Conservation (phyloP, 306 rosid species). For the Arachis hypogaea region DNA sequence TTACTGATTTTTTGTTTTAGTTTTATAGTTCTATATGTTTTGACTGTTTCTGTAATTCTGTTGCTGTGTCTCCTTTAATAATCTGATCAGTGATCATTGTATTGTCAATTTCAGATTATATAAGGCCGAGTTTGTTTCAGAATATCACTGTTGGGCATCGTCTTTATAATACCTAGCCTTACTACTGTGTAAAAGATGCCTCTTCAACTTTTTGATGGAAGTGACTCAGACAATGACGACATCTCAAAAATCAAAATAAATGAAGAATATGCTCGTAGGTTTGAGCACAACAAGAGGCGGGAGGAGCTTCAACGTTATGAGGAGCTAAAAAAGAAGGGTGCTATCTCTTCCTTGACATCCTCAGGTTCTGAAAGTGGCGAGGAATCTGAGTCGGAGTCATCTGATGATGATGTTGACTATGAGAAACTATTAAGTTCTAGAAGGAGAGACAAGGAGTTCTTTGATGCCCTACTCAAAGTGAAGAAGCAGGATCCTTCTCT, state of each 20-base stretch:
- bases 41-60: neutral
- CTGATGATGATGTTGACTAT: constrained; percentile 45
- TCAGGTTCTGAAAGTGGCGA: constrained; percentile 44
- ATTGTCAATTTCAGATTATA: constrained; percentile 32
- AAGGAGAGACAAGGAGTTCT: constrained; percentile 52
- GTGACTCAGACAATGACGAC: constrained; percentile 62
- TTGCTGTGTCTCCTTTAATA: neutral
- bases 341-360: constrained; percentile 41
- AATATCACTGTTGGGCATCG: neutral
- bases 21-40: neutral
- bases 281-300: constrained; percentile 82
- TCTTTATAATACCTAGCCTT: constrained; percentile 4
- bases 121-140: constrained; percentile 3
- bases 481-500: constrained; percentile 70
- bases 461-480: constrained; percentile 71
- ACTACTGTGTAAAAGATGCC: constrained; percentile 36
- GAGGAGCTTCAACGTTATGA: constrained; percentile 81
- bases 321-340: constrained; percentile 81
- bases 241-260: constrained; percentile 63
- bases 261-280: constrained; percentile 50
- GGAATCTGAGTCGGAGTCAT: constrained; percentile 50
- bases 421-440: constrained; percentile 33
- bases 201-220: constrained; percentile 58
- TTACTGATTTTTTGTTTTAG: neutral
- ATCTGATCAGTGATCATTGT: neutral